Evolutionary conservation across 2,329 filamentous ascomycete genomes (phyloP).

Genomic region (Chrysoporthe deuterocubensis): DNA sequence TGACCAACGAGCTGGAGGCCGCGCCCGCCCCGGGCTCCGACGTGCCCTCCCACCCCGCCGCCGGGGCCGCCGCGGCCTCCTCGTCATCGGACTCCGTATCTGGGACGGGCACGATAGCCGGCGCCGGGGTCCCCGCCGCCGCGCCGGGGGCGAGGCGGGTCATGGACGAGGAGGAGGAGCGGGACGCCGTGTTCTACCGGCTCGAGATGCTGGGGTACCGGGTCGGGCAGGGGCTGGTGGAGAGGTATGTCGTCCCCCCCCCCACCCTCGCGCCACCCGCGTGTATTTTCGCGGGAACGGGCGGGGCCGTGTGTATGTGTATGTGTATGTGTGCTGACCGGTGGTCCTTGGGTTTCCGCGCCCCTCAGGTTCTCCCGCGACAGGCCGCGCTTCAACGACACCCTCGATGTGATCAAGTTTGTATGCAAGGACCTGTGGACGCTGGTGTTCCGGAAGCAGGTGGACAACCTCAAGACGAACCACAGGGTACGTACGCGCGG

Average conservation of each 20-base stretch:
- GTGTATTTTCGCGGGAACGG: not conserved
- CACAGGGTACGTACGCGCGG: constrained; percentile 71
- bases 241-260: constrained; percentile 63
- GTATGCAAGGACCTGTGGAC: constrained; percentile 98
- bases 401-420: constrained; percentile 96
- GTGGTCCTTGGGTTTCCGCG: constrained; percentile 8
- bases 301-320: not conserved
- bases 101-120: constrained; percentile 25
- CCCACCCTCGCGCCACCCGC: constrained; percentile 4
- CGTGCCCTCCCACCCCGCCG: not conserved
- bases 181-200: constrained; percentile 83
- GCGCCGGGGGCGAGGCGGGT: constrained; percentile 35
- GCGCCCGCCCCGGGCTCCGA: constrained; percentile 37
- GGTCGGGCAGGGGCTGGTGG: constrained; percentile 89
- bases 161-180: constrained; percentile 77
- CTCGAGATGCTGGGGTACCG: constrained; percentile 86
- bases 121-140: constrained; percentile 29
- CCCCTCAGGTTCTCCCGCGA: constrained; percentile 73
- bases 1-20: constrained; percentile 73
- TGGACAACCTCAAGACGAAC: constrained; percentile 98
- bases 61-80: constrained; percentile 12
- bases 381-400: constrained; percentile 85
- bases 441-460: constrained; percentile 91
- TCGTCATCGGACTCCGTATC: constrained; percentile 28
- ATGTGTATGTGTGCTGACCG: not conserved